These are phyloP conservation scores for Pseudocercospora macadamiae DNA, from an alignment of 2,329 filamentous ascomycete genomes.

Conservation along the genomic window DNA sequence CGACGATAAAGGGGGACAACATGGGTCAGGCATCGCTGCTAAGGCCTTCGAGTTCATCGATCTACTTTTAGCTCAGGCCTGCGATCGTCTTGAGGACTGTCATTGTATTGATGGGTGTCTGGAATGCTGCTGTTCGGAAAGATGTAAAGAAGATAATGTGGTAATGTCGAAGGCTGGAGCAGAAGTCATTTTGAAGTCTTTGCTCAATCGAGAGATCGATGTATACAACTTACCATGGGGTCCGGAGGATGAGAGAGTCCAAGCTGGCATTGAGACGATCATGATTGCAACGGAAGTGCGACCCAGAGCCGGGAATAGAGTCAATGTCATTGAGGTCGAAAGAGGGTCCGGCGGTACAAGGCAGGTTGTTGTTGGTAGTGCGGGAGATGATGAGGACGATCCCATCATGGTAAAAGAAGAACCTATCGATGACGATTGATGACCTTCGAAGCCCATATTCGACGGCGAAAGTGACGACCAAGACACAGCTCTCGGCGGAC, in stretches of 20 bases:
- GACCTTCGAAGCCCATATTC: no score
- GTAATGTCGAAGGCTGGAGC: slow-evolving; percentile 94
- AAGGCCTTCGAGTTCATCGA: slow-evolving; percentile 96
- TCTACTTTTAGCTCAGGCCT: slow-evolving; percentile 72
- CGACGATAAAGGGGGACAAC: slow-evolving; percentile 85
- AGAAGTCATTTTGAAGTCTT: slow-evolving; percentile 74
- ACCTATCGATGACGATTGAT: slow-evolving; percentile 30
- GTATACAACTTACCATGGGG: slow-evolving; percentile 85
- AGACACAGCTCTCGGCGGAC: no score
- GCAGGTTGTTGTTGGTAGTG: slow-evolving; percentile 31
- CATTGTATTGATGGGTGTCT: slow-evolving; percentile 78
- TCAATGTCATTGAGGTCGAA: slow-evolving; percentile 48
- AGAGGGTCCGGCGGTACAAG: slow-evolving; percentile 37
- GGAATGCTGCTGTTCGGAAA: slow-evolving; percentile 85
- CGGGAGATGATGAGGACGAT: slow-evolving; percentile 27
- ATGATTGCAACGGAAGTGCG: slow-evolving; percentile 70
- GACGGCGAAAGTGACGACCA: no score
- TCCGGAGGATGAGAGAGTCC: slow-evolving; percentile 67
- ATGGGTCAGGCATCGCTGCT: slow-evolving; percentile 81
- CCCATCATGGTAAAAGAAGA: slow-evolving; percentile 40
- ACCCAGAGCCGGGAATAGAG: slow-evolving; percentile 43
- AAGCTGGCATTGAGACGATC: slow-evolving; percentile 79
- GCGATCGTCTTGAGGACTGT: slow-evolving; percentile 75
- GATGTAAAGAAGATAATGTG: slow-evolving; percentile 82
- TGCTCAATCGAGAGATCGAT: slow-evolving; percentile 78